Conservation (phyloP, 192 early-diverging fungal genomes). For the Radiomyces spectabilis region DNA sequence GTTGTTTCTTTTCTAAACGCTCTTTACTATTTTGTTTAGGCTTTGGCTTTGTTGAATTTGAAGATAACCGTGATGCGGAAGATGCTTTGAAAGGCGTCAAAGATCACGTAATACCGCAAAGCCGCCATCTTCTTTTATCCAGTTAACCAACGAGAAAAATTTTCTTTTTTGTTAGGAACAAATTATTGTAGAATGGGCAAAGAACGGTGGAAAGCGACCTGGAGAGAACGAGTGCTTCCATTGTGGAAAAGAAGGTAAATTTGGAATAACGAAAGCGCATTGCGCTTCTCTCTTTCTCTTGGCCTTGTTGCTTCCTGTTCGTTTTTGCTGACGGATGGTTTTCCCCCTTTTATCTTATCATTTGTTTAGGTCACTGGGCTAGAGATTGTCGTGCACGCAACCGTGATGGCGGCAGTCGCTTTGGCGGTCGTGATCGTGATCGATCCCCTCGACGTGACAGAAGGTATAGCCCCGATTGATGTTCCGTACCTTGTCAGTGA, state of each 20-base stretch:
- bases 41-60: slow-evolving; percentile 45
- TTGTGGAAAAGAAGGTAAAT: slow-evolving; percentile 18
- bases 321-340: too few relatives aligned
- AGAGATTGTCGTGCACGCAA: slow-evolving; percentile 31
- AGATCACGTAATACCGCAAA: slow-evolving; percentile 33
- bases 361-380: slow-evolving; percentile 39
- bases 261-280: slow-evolving; percentile 15
- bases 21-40: slow-evolving; percentile 21
- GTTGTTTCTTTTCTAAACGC: not conserved
- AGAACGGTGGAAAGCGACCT: slow-evolving; percentile 43
- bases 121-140: too few relatives aligned
- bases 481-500: slow-evolving; percentile 12
- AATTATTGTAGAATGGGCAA: slow-evolving; percentile 48
- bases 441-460: slow-evolving; percentile 15
- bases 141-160: too few relatives aligned
- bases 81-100: slow-evolving; percentile 38
- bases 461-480: slow-evolving; percentile 14
- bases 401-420: slow-evolving; percentile 15
- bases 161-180: not conserved
- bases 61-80: slow-evolving; percentile 38
- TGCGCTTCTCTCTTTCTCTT: slow-evolving; percentile 22
- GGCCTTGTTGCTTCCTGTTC: too few relatives aligned
- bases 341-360: not conserved
- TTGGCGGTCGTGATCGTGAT: slow-evolving; percentile 21
- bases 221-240: slow-evolving; percentile 43